Conservation (phyloP, 2,329 filamentous ascomycete species). For the Penicillium capsulatum region DNA sequence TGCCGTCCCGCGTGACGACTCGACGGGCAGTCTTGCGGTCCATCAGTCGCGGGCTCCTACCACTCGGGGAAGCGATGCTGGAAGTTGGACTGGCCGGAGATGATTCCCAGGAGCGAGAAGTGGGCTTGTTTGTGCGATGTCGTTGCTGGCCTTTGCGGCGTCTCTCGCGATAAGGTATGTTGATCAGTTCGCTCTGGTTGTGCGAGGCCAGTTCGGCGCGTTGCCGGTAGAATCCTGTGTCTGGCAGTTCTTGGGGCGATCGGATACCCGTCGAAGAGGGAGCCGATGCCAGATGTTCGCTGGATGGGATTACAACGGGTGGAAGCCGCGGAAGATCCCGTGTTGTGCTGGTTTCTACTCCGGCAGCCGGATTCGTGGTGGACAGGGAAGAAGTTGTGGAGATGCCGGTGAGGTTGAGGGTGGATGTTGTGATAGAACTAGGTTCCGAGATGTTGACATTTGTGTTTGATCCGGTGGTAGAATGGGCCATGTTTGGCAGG, state of each 20-base stretch:
- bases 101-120: not conserved
- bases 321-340: no score
- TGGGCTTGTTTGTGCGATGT: not conserved
- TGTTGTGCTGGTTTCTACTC: no score
- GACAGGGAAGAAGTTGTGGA: no score
- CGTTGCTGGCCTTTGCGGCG: not conserved
- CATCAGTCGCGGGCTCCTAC: not conserved
- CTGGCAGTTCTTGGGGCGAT: conserved; percentile 23
- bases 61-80: not conserved
- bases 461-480: no score
- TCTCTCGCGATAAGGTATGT: conserved; percentile 18
- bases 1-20: conserved; percentile 27
- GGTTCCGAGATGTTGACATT: no score
- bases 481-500: no score
- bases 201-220: conserved; percentile 25
- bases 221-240: conserved; percentile 26
- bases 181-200: conserved; percentile 29
- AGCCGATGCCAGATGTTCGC: no score
- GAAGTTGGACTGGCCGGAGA: not conserved
- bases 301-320: no score
- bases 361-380: no score
- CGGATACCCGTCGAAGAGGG: no score
- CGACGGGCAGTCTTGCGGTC: conserved; percentile 1
- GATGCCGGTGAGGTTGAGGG: no score
- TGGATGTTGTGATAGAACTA: no score